Evolutionary conservation across 495 filamentous ascomycete genomes (phyloP), one percentile per base, ranked within the genome.

Genomic region (Baudoinia panamericana): DNA sequence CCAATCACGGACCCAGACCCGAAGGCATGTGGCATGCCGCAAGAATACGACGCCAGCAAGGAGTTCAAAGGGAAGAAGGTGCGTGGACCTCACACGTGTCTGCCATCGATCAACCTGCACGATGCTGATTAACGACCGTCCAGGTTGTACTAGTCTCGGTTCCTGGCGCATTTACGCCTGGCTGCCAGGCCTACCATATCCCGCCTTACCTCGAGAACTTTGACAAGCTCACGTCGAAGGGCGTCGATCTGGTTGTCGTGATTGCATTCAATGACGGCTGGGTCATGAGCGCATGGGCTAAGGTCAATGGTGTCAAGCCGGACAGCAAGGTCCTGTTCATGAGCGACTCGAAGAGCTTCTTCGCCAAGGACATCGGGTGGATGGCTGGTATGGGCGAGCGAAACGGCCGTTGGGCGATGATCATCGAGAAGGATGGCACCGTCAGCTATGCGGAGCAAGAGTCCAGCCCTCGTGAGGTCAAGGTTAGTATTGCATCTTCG

Each of bases 211-310:
- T 90, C 48, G 62, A 70, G 63, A 78, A 85, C 51, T 63, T 82
- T 34, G 57, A 68, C 27, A 65, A 79, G 59, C 68, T 95, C 59
- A 78, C 76, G 65, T 66, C 62, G 46, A 90, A 88, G 71, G 86
- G 84, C 50, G 84, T 94, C 47, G 84, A 94, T 62, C 56, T 81
- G 40, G 73, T 95, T 45, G 70, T 82, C 43, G 77, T 88, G 56
- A 82, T 93, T 48, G 82, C 84, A 41, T 83, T 67, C 70, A 94
- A 96, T 62, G 86, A 94, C 69, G 27, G 28, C 30, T 40, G 30
- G 36, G 87, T 96, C 54, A 93, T 93, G 84, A 76, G 74, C 56
- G 88, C 88, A 38, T 96, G 88, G 88, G 80, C 77, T 58, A 94
- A 93, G 73, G 88, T 86, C 51, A 93, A 94, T 66, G 71, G 70